Evolutionary conservation across 1,139 yeast genomes (phyloP).

Genomic region (Nakaseomyces delphensis): DNA sequence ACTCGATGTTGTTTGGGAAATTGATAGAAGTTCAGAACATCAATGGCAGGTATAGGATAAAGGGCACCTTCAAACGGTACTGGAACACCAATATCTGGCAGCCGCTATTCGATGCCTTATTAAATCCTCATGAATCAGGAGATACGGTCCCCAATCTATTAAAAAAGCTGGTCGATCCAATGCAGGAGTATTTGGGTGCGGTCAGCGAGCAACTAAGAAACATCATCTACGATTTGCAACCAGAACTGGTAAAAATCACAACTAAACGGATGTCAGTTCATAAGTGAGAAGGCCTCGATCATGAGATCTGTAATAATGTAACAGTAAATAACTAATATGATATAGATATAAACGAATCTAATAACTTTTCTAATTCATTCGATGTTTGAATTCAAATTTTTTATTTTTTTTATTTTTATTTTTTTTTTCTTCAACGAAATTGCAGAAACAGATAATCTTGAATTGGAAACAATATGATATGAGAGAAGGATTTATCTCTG

Average conservation of each 20-base stretch:
- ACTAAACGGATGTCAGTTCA: conserved; percentile 8
- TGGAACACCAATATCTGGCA: conserved; percentile 75
- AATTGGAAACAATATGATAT: too few relatives aligned
- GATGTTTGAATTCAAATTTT: neutral
- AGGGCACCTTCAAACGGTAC: conserved; percentile 52
- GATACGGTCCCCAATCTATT: neutral
- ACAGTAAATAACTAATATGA: too few relatives aligned
- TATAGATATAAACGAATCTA: too few relatives aligned
- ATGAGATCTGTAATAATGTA: too few relatives aligned
- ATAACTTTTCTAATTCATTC: too few relatives aligned
- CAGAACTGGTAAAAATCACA: conserved; percentile 5
- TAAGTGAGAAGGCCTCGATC: neutral
- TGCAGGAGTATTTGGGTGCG: conserved; percentile 1
- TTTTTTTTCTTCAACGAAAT: neutral
- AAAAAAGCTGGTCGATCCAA: neutral
- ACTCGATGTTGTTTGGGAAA: conserved; percentile 61
- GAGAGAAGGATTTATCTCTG: too few relatives aligned
- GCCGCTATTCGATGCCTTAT: conserved; percentile 51
- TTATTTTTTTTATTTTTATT: neutral
- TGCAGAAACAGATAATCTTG: too few relatives aligned
- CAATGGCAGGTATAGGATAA: conserved; percentile 33
- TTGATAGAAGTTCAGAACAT: conserved; percentile 41
- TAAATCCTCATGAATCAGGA: conserved; percentile 44
- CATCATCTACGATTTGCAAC: conserved; percentile 5
- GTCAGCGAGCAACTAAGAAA: conserved; percentile 8